A percentile compares a stretch with the other conserved stretches of the same genome.
phyloP scores from a whole-genome alignment of 1,284 basidiomycete species.

The Pterulicium gracile region DNA sequence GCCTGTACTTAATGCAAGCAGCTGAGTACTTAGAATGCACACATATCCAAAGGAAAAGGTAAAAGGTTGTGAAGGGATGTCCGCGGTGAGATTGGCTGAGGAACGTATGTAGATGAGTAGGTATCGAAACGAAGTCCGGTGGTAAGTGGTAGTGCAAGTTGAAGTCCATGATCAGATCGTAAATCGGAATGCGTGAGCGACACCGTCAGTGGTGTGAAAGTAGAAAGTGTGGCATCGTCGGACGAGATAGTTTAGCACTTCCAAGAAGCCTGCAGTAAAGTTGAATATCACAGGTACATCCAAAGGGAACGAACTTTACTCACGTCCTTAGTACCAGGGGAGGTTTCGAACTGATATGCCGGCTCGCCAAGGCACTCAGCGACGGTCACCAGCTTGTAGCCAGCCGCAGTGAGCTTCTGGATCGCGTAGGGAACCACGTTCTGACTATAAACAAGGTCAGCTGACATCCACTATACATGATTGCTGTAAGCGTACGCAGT shows the following conservation, averaged over 20 bases:
- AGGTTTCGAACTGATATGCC: conserved; percentile 1
- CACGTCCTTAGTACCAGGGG: conserved; percentile 1
- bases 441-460: conserved; percentile 1
- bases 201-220: too few relatives aligned
- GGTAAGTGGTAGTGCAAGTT: too few relatives aligned
- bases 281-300: not conserved
- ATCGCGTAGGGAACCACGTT: conserved; percentile 5
- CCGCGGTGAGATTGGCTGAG: too few relatives aligned
- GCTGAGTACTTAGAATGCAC: too few relatives aligned
- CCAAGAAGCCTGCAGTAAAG: not conserved
- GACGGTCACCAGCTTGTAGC: conserved; percentile 6
- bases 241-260: not conserved
- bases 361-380: conserved; percentile 4
- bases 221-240: too few relatives aligned
- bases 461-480: not conserved
- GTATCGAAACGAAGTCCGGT: too few relatives aligned
- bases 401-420: conserved; percentile 2
- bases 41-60: too few relatives aligned
- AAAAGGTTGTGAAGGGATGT: too few relatives aligned
- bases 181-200: too few relatives aligned
- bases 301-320: not conserved
- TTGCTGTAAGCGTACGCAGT: not conserved
- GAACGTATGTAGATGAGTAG: too few relatives aligned
- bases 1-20: too few relatives aligned
- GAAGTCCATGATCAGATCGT: too few relatives aligned